These are phyloP conservation scores for Mycoemilia scoparia DNA, from an alignment of 192 early-diverging fungal genomes.

Conservation along the genomic window DNA sequence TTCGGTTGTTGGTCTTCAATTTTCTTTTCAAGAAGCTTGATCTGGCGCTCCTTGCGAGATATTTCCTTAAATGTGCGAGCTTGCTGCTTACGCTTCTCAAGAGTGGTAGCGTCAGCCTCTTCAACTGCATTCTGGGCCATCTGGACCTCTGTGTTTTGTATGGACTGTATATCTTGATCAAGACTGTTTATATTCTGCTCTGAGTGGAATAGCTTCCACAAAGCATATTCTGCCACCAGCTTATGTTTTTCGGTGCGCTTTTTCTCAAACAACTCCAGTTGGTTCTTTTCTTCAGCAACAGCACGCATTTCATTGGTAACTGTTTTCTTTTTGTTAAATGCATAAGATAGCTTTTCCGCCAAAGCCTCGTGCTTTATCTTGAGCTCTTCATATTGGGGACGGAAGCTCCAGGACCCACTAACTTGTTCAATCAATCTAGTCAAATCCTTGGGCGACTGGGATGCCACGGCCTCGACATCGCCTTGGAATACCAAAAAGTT, in stretches of 20 bases:
- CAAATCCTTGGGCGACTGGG: slow-evolving; percentile 87
- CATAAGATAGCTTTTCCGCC: slow-evolving; percentile 70
- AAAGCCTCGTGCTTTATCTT: slow-evolving; percentile 69
- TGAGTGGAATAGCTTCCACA: slow-evolving; percentile 87
- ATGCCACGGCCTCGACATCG: slow-evolving; percentile 90
- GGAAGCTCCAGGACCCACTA: slow-evolving; percentile 81
- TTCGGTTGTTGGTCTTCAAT: slow-evolving; percentile 39
- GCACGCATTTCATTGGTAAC: slow-evolving; percentile 84
- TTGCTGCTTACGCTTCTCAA: slow-evolving; percentile 45
- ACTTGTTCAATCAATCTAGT: slow-evolving; percentile 91
- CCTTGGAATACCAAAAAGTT: slow-evolving; percentile 99
- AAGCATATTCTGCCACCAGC: slow-evolving; percentile 44
- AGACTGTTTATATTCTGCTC: slow-evolving; percentile 43
- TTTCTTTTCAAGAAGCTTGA: slow-evolving; percentile 52
- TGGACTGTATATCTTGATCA: slow-evolving; percentile 36
- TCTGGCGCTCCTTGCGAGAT: slow-evolving; percentile 49
- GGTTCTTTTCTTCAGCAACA: slow-evolving; percentile 78
- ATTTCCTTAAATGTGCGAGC: slow-evolving; percentile 55
- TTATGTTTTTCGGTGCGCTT: slow-evolving; percentile 39
- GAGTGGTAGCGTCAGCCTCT: slow-evolving; percentile 37
- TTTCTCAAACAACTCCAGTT: slow-evolving; percentile 72
- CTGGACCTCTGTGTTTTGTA: slow-evolving; percentile 25
- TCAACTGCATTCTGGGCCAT: slow-evolving; percentile 27
- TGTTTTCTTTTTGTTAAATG: slow-evolving; percentile 78
- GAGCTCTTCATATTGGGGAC: slow-evolving; percentile 70